Base-by-base conservation (phyloP, 441 rosid species). In the Gossypium davidsonii region DNA sequence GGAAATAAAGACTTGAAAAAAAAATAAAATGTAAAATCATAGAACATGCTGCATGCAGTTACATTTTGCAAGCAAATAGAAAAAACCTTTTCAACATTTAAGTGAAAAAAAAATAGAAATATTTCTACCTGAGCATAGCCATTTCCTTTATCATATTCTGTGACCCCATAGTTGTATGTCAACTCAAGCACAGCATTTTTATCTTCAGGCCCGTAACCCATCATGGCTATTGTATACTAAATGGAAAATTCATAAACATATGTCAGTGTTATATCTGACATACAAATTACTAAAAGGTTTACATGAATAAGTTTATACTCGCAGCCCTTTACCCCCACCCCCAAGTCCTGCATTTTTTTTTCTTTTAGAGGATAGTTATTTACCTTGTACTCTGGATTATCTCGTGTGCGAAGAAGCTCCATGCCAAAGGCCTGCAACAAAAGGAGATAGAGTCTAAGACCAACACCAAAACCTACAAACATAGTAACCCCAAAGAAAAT, bases 131-230 rank as follows among this genome's bases (percentile, higher is more conserved):
- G 88, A 42, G 81, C 86, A 46, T 85, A 85, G 37, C 79, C 88
- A 49, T 85, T 81, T 78, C 88, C 88, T 76, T 76, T 81, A 42
- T 85, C 88, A 71, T 85, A 83, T 51, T 85, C 85, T 9, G 83
- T 81, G 79, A 85, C 81, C 20, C 88, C 88, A 49, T 83, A 79
- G 71, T 83, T 85, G 71, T 85, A 85, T 11, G 89, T 85, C 79
- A 85, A 70, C 79, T 85, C 86, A 72, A 85, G 77, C 60, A 83
- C 89, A 1, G 84, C 64, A 77, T 71, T 85, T 77, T 81, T 83
- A 75, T 83, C 86, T 81, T 85, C 89, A 49, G 89, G 86, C 37
- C 89, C 89, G 26, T 85, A 85, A 21, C 89, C 89, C 89, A 85
- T 81, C 86, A 85, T 72, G 31, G 89, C 89, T 64, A 83, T 73